These are phyloP conservation scores for Chalciporus piperatus DNA, from an alignment of 768 basidiomycete genomes.

Conservation along the genomic window DNA sequence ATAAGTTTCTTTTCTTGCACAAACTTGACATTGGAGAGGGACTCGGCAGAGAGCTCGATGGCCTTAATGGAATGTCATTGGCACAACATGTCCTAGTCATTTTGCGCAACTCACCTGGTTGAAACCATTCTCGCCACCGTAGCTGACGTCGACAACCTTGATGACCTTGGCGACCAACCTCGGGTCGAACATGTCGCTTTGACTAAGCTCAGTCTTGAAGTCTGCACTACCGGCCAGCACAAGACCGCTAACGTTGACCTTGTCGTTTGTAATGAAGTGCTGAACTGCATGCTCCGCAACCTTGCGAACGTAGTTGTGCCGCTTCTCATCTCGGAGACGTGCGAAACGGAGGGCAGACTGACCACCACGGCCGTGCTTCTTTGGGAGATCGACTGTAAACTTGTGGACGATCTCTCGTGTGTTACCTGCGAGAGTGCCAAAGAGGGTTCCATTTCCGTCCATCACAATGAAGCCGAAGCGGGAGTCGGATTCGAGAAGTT, in stretches of 20 bases:
- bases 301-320: conserved; percentile 99
- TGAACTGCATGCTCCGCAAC: conserved; percentile 97
- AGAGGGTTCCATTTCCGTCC: conserved; percentile 97
- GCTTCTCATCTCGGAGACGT: conserved; percentile 97
- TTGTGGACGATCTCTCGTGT: conserved; percentile 97
- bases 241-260: conserved; percentile 95
- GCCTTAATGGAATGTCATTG: conserved; percentile 48
- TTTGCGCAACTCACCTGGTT: conserved; percentile 69
- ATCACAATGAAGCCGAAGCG: conserved; percentile 99
- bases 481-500: conserved; percentile 94
- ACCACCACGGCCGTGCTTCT: conserved; percentile 99
- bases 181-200: conserved; percentile 94
- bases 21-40: conserved; percentile 97
- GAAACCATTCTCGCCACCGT: conserved; percentile 98
- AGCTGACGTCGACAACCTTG: conserved; percentile 98
- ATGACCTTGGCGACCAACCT: conserved; percentile 88
- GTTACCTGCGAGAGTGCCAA: conserved; percentile 94
- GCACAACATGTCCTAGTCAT: neutral
- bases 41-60: conserved; percentile 94
- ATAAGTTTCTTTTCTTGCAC: conserved; percentile 99
- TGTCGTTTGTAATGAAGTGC: conserved; percentile 97
- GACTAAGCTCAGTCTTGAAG: conserved; percentile 97
- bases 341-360: conserved; percentile 99
- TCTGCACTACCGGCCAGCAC: conserved; percentile 97
- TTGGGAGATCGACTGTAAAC: conserved; percentile 97